Conservation (phyloP, 345 rosid genomes). For the Eucalyptus pauciflora region DNA sequence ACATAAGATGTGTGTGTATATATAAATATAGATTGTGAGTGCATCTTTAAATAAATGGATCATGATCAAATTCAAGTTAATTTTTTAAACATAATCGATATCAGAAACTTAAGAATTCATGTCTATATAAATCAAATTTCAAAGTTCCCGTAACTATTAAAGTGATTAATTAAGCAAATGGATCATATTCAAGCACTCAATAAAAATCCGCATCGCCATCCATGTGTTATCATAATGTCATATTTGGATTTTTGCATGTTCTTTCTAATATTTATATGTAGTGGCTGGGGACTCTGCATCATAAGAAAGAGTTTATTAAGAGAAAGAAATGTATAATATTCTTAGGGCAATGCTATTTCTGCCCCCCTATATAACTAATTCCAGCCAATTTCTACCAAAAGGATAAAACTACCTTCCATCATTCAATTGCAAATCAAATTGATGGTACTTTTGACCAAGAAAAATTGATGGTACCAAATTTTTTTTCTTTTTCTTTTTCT, state of each 20-base stretch:
- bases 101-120: background rate
- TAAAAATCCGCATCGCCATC: background rate
- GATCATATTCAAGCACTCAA: background rate
- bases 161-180: background rate
- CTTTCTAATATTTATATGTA: background rate
- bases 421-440: too few relatives aligned
- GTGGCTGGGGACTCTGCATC: background rate
- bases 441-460: too few relatives aligned
- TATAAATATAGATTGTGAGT: background rate
- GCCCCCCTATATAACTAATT: too few relatives aligned
- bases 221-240: background rate
- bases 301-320: background rate
- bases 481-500: too few relatives aligned
- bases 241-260: background rate
- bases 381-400: too few relatives aligned
- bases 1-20: background rate
- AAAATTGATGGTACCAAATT: too few relatives aligned
- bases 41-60: background rate
- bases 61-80: background rate
- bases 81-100: background rate
- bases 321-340: background rate
- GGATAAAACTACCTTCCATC: too few relatives aligned
- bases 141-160: background rate
- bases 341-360: too few relatives aligned
- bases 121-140: background rate